phyloP scores from a whole-genome alignment of 1,139 yeast genomes.

The Suhomyces wounanorum region DNA sequence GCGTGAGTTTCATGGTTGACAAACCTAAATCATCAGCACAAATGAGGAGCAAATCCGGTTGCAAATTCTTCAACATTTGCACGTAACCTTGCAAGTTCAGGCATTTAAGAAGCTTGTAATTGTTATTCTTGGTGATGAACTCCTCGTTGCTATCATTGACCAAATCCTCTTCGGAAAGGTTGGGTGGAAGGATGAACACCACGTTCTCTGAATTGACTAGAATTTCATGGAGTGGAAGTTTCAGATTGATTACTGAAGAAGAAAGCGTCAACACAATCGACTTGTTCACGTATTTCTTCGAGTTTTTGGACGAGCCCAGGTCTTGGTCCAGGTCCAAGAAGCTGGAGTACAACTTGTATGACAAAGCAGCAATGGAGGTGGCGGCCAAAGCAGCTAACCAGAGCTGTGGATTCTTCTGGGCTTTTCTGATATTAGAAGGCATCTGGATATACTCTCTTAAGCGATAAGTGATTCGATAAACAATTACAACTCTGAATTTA shows the following conservation, averaged over 20 bases:
- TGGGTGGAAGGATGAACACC: slow-evolving; percentile 51
- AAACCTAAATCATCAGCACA: slow-evolving; percentile 51
- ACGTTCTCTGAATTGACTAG: slow-evolving; percentile 42
- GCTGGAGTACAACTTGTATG: slow-evolving; percentile 35
- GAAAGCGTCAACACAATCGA: slow-evolving; percentile 48
- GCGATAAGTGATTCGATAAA: not conserved
- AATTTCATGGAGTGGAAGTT: slow-evolving; percentile 44
- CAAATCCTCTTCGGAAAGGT: slow-evolving; percentile 45
- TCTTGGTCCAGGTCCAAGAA: slow-evolving; percentile 17
- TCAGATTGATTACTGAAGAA: slow-evolving; percentile 42
- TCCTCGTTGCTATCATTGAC: slow-evolving; percentile 21
- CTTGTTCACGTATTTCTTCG: slow-evolving; percentile 33
- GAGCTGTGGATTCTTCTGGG: slow-evolving; percentile 28
- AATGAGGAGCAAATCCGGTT: slow-evolving; percentile 45
- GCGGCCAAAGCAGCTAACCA: slow-evolving; percentile 42
- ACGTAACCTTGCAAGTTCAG: slow-evolving; percentile 47
- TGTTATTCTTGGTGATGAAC: slow-evolving; percentile 19
- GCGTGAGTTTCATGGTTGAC: slow-evolving; percentile 27
- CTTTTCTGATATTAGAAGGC: slow-evolving; percentile 10
- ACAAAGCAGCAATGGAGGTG: slow-evolving; percentile 37
- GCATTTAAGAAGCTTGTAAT: slow-evolving; percentile 46
- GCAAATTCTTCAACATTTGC: slow-evolving; percentile 42
- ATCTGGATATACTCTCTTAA: not conserved
- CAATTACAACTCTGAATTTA: not conserved
- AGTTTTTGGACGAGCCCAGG: slow-evolving; percentile 7